Evolutionary conservation across 2,329 filamentous ascomycete genomes (phyloP).

Genomic region (Talaromyces albobiverticillius): DNA sequence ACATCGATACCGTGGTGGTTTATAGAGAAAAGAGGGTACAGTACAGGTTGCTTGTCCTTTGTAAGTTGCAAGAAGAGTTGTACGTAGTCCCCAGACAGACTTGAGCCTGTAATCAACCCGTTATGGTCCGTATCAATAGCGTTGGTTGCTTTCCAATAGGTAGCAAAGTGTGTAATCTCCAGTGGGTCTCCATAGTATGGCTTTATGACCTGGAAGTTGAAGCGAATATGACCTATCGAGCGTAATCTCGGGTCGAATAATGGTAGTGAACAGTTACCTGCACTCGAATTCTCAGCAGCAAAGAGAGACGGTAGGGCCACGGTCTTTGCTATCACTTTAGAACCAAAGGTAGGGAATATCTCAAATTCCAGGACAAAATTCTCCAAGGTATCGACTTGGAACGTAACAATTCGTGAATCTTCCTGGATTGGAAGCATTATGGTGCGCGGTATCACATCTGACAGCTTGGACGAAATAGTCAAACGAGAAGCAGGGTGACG

Average conservation of each 20-base stretch:
- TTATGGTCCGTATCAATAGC: constrained; percentile 82
- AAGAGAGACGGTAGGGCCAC: constrained; percentile 89
- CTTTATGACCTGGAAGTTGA: constrained; percentile 94
- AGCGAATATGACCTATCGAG: constrained; percentile 89
- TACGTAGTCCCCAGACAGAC: constrained; percentile 91
- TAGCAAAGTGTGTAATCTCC: constrained; percentile 97
- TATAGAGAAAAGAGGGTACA: constrained; percentile 84
- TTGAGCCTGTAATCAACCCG: constrained; percentile 90
- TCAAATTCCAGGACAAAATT: constrained; percentile 95
- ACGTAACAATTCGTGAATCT: constrained; percentile 87
- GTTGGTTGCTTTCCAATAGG: constrained; percentile 98
- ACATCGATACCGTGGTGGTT: constrained; percentile 73
- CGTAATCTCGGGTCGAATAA: constrained; percentile 89
- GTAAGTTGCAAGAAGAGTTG: constrained; percentile 90
- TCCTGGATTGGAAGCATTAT: constrained; percentile 94
- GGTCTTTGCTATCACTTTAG: constrained; percentile 94
- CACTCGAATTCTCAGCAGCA: constrained; percentile 69
- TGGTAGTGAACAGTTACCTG: constrained; percentile 78
- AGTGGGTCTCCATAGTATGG: constrained; percentile 89
- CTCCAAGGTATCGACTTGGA: constrained; percentile 91
- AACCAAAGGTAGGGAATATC: constrained; percentile 94
- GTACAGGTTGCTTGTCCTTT: constrained; percentile 77
- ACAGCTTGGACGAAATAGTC: constrained; percentile 94
- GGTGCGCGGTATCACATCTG: constrained; percentile 93
- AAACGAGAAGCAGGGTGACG: constrained; percentile 94